A percentile compares a stretch with the other conserved stretches of the same genome.
Conservation (phyloP, 116 monocot species). For the Trichopus zeylanicus region DNA sequence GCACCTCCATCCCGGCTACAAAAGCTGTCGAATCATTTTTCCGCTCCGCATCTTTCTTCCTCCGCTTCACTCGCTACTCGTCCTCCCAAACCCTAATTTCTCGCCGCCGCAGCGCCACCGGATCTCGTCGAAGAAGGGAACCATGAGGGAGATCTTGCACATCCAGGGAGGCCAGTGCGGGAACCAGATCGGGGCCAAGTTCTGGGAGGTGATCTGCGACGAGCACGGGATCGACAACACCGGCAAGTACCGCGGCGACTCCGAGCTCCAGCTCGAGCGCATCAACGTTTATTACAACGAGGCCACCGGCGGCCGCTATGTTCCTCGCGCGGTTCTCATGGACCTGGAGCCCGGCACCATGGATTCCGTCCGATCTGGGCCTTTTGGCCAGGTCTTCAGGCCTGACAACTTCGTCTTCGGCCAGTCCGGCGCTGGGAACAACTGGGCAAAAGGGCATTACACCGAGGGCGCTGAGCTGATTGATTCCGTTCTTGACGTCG, state of each 20-base stretch:
- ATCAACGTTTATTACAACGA: slow-evolving; percentile 6
- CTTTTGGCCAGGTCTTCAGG: slow-evolving; percentile 3
- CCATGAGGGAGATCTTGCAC: slow-evolving; percentile 7
- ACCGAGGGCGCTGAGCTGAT: slow-evolving; percentile 50
- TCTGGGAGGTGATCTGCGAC: not conserved
- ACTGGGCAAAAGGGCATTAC: slow-evolving; percentile 12
- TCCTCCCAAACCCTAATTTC: too few relatives aligned
- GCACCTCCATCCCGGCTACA: too few relatives aligned
- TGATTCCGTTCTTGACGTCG: slow-evolving; percentile 44
- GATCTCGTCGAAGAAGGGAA: slow-evolving; percentile 1
- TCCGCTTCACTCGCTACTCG: too few relatives aligned
- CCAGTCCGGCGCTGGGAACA: not conserved
- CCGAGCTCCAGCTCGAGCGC: slow-evolving; percentile 2
- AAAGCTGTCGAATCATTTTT: too few relatives aligned
- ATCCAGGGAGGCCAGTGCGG: slow-evolving; percentile 7
- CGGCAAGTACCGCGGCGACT: not conserved
- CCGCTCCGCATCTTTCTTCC: too few relatives aligned
- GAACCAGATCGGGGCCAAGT: slow-evolving; percentile 4
- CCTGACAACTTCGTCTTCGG: slow-evolving; percentile 2
- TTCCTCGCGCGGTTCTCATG: slow-evolving; percentile 3
- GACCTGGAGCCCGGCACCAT: slow-evolving; percentile 7
- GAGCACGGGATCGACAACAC: slow-evolving; percentile 5
- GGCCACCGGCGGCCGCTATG: slow-evolving; percentile 1
- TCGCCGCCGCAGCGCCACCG: slow-evolving; percentile 2
- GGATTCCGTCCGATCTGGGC: slow-evolving; percentile 3